Percentiles rank a stretch among this genome's conserved stretches.
Evolutionary conservation across 306 rosid genomes (phyloP).

Genomic region (Coriaria nepalensis): DNA sequence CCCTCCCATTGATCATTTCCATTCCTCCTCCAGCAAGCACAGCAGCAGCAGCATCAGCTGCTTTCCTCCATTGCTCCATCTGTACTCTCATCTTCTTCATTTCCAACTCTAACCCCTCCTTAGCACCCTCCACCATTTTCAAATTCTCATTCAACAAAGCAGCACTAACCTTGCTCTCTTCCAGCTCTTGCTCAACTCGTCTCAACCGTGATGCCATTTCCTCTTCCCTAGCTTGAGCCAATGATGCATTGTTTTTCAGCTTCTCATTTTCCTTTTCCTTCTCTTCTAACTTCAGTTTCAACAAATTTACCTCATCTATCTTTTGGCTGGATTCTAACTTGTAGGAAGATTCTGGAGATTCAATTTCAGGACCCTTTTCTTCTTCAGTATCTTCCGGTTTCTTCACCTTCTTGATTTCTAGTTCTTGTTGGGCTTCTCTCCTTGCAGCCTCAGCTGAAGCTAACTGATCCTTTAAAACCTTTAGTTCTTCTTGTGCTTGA

Average conservation of each 20-base stretch:
- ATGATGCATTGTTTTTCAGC: conserved; percentile 35
- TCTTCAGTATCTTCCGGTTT: conserved; percentile 20
- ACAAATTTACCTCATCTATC: conserved; percentile 30
- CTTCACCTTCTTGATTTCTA: conserved; percentile 42
- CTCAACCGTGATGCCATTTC: conserved; percentile 26
- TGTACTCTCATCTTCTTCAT: conserved; percentile 77
- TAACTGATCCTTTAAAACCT: conserved; percentile 51
- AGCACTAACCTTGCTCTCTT: conserved; percentile 27
- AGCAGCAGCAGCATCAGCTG: conserved; percentile 90
- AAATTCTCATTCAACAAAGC: conserved; percentile 34
- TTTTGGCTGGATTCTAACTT: conserved; percentile 23
- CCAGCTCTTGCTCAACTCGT: conserved; percentile 40
- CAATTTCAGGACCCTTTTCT: conserved; percentile 21
- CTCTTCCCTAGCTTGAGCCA: conserved; percentile 38
- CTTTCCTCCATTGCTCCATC: conserved; percentile 84
- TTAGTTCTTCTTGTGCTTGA: conserved; percentile 68
- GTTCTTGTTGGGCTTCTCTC: conserved; percentile 57
- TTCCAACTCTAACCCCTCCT: conserved; percentile 51
- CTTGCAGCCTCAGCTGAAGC: conserved; percentile 79
- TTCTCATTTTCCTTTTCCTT: conserved; percentile 39
- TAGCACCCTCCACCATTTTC: conserved; percentile 39
- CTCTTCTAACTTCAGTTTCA: conserved; percentile 41
- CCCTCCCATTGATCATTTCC: conserved; percentile 25
- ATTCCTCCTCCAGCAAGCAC: conserved; percentile 66
- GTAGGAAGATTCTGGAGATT: conserved; percentile 19